Evolutionary conservation across 1,284 basidiomycete genomes (phyloP).

Genomic region (Laetiporus sulphureus): DNA sequence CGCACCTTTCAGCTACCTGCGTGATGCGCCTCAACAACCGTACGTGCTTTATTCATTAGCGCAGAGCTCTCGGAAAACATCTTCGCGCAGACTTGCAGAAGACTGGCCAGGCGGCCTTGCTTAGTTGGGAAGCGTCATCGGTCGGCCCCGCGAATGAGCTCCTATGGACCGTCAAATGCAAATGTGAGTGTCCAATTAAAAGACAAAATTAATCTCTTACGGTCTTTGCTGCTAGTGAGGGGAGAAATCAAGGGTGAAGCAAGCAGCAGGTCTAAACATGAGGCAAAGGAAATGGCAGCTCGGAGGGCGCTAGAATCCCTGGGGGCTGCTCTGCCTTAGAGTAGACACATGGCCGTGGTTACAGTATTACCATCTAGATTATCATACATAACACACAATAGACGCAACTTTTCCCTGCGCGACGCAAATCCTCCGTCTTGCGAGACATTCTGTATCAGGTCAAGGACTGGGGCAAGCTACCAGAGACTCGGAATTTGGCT

Average conservation of each 20-base stretch:
- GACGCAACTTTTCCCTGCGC: no score
- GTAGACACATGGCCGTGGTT: no score
- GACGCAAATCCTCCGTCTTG: no score
- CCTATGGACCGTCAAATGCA: slow-evolving; percentile 48
- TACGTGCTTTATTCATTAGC: slow-evolving; percentile 19
- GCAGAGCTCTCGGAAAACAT: not conserved
- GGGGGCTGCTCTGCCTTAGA: not conserved
- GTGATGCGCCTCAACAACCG: slow-evolving; percentile 48
- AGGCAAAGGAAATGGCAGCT: slow-evolving; percentile 51
- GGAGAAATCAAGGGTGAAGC: slow-evolving; percentile 37
- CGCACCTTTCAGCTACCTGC: slow-evolving; percentile 11
- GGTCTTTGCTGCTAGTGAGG: slow-evolving; percentile 18
- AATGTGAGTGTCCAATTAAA: slow-evolving; percentile 33
- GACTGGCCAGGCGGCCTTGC: no score
- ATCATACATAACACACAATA: not conserved
- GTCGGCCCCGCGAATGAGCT: slow-evolving; percentile 35
- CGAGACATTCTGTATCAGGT: no score
- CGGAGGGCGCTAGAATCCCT: slow-evolving; percentile 25
- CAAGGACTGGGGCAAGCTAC: no score
- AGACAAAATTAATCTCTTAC: slow-evolving; percentile 1
- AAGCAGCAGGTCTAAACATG: slow-evolving; percentile 30
- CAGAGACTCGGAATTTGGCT: no score
- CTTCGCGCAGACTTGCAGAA: slow-evolving; percentile 34
- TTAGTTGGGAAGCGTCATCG: no score
- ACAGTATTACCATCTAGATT: no score